Evolutionary conservation across 1,139 yeast species (phyloP), one percentile per base, ranked within the genome.

Genomic region (Hansenula lynferdii): DNA sequence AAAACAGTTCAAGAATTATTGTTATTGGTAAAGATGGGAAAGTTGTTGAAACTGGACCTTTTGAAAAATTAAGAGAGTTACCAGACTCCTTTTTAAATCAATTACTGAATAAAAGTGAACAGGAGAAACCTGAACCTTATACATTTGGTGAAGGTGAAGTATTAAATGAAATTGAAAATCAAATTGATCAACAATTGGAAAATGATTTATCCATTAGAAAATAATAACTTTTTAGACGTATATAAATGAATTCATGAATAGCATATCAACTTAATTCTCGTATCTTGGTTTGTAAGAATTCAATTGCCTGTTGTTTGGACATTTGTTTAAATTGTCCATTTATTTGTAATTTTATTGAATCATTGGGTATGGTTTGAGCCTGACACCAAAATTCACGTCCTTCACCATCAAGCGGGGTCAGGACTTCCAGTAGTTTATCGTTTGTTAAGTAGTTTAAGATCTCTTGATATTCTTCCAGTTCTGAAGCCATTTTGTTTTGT

Each of bases 11-110:
- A 1, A 69, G 66, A 65, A 80, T 86, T 5, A 65, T 84, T 41
- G 97, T 90, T 10, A 63, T 92, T 38, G 80, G 82, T 42, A 77
- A 75, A 37, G 65, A 70, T 33, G 97, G 96, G 4, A 64, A 64
- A 31, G 78, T 90, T 37, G 80, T 81, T 1, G 97, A 90, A 61
- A 77, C 82, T 33, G 97, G 97, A 7, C 55, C 70, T 23, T 90
- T 85, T 56, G 64, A 64, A 12, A 75, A 72, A 18, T 68, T 90
- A 35, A 78, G 75, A 56, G 58, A 67, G 4, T 62, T 80, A 45
- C 71, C 77, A 5, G 58, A 66, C 30, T 81, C 95, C 44, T 80
- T 78, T 37, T 70, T 90, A 46, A 83, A 85, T 57, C 70, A 70
- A 55, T 65, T 87, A 40, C 64, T 86, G 28, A 62, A 44, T 67